phyloP scores from a whole-genome alignment of 768 basidiomycete species.

The Tubosaeta sp. region DNA sequence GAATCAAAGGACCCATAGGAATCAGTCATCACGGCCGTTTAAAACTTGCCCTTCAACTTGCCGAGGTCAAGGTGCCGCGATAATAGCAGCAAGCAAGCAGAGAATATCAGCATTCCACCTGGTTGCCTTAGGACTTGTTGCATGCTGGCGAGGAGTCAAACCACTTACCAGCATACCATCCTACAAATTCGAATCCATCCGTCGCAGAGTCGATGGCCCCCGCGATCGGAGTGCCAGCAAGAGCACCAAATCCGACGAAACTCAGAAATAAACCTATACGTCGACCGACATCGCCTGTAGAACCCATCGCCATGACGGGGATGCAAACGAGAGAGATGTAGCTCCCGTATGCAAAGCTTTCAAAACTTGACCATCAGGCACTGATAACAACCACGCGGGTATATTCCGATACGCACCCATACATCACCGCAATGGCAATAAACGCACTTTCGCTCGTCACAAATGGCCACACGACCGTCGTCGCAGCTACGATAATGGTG shows the following conservation, averaged over 20 bases:
- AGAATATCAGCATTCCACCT: constrained; percentile 39
- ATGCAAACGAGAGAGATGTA: constrained; percentile 53
- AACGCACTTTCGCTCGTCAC: constrained; percentile 40
- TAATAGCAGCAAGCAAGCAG: constrained; percentile 38
- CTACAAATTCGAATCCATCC: constrained; percentile 37
- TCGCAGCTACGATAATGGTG: constrained; percentile 47
- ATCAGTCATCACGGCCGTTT: constrained; percentile 1
- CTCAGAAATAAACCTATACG: constrained; percentile 63
- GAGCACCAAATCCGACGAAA: constrained; percentile 55
- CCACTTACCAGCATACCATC: constrained; percentile 39
- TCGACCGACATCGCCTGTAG: constrained; percentile 56
- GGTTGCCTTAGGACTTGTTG: not conserved
- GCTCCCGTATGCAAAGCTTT: constrained; percentile 57
- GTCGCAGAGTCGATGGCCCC: constrained; percentile 58
- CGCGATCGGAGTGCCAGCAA: constrained; percentile 70
- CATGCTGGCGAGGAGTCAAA: not conserved
- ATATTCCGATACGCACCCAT: constrained; percentile 47
- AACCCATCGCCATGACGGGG: constrained; percentile 61
- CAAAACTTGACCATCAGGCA: not conserved
- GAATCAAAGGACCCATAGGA: not conserved
- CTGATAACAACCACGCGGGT: rapidly evolving
- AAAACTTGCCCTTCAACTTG: constrained; percentile 40
- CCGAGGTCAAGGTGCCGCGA: constrained; percentile 39
- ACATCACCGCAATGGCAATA: constrained; percentile 53
- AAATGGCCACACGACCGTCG: constrained; percentile 74